Conservation (phyloP, 1,139 yeast genomes). For the Lodderomyces beijingensis region DNA sequence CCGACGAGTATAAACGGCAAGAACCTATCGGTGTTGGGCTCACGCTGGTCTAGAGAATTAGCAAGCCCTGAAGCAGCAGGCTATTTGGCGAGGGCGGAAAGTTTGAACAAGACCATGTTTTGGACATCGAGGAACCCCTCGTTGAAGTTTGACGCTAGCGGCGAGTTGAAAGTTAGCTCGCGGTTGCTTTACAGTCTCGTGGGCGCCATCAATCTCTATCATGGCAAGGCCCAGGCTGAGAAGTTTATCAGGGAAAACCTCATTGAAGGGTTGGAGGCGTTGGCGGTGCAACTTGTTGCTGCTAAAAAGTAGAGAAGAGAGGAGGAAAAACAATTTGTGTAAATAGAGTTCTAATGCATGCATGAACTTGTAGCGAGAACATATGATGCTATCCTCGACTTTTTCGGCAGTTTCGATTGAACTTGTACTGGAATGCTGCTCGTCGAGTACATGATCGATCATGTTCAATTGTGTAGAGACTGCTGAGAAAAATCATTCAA, state of each 20-base stretch:
- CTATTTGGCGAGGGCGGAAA: constrained; percentile 45
- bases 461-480: too few species aligned
- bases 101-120: constrained; percentile 57
- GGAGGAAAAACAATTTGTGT: constrained; percentile 1
- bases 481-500: too few species aligned
- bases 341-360: too few species aligned
- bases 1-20: constrained; percentile 21
- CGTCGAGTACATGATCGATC: too few species aligned
- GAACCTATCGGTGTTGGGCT: constrained; percentile 64
- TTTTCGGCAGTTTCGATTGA: too few species aligned
- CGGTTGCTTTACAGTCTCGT: constrained; percentile 70
- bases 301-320: too few species aligned
- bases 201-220: constrained; percentile 72
- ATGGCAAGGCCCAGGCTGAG: constrained; percentile 60
- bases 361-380: too few species aligned
- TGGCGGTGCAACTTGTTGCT: constrained; percentile 3
- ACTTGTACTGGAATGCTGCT: too few species aligned
- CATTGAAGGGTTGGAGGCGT: constrained; percentile 2
- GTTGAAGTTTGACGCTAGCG: constrained; percentile 48
- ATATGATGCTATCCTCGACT: too few species aligned
- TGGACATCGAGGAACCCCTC: constrained; percentile 64
- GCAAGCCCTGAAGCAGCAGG: constrained; percentile 50
- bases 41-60: constrained; percentile 47
- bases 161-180: constrained; percentile 57
- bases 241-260: constrained; percentile 48